Evolutionary conservation across 2,329 filamentous ascomycete genomes (phyloP), one percentile per base, ranked within the genome.

Genomic region (Aspergillus pseudoglaucus): DNA sequence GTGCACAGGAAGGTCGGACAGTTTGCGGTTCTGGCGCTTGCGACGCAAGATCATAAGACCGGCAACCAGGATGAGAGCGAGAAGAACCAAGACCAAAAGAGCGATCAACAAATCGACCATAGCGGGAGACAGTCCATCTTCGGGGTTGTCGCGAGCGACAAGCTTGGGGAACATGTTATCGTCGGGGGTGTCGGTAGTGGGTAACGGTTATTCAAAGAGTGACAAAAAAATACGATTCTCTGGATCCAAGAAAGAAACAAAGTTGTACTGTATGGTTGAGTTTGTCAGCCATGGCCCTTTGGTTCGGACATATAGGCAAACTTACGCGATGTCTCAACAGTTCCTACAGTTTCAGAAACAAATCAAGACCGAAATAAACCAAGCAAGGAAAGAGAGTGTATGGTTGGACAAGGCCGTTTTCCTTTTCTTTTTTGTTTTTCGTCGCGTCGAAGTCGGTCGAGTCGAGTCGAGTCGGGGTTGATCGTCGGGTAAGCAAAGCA

Each of bases 61-160:
- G 49, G 81, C 83, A 46, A 85, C 75, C 49, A 90, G 75, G 42
- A 84, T 64, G 25, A 95, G 75, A 51, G 79, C 83, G 59, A 91
- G 69, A 59, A 94, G 81, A 58, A 91, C 74, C 41, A 98, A 76
- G 53, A 84, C 83, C 58, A 97, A 76, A 47, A 97, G 79, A 49
- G 82, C 79, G 59, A 95, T 86, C 65, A 95, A 75, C 39, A 95
- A 80, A 63, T 88, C 83, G 66, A 90, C 76, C 73, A 87, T 83
- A 41, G 79, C 77, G 33, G 72, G 71, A 52, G 75, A 80, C 57
- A 86, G 72, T 55, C 77, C 74, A 51, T 65, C 64, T 50, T 71
- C 60, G 51, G 70, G 71, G 58, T 69, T 59, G 52, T 59, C 57
- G 47, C 82, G 79, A 62, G 71, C 67, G 58, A 77, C 72, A 55